Evolutionary conservation across 805 yeast species (phyloP).

Genomic region (Lipomyces yamanashiensis): DNA sequence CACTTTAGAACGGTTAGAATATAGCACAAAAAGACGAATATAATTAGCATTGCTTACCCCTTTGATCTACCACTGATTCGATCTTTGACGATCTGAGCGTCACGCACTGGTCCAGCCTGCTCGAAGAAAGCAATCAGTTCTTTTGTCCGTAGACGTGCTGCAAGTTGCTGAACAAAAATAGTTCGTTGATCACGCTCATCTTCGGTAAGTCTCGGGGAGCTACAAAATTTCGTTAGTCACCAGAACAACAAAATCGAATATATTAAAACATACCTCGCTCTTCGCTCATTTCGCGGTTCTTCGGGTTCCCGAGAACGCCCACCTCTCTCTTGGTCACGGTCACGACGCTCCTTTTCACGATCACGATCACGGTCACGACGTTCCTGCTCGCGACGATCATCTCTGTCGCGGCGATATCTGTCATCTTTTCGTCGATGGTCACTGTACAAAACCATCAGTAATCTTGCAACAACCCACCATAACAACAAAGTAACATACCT

Average conservation of each 20-base stretch:
- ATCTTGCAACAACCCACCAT: background rate
- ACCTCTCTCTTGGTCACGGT: constrained; percentile 1
- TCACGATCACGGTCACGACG: constrained; percentile 8
- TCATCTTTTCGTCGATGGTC: constrained; percentile 4
- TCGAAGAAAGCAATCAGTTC: constrained; percentile 45
- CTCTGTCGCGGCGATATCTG: background rate
- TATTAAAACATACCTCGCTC: background rate
- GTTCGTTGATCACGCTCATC: constrained; percentile 45
- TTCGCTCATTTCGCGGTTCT: background rate
- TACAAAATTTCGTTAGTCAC: background rate
- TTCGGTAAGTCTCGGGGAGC: constrained; percentile 37
- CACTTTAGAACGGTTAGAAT: constrained; percentile 24
- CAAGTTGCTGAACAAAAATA: constrained; percentile 46
- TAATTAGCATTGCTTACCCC: constrained; percentile 37
- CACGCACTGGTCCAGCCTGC: constrained; percentile 44
- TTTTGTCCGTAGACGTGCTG: constrained; percentile 42
- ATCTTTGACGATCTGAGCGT: constrained; percentile 46
- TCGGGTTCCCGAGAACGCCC: constrained; percentile 7
- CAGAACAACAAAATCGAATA: background rate
- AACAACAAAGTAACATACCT: background rate
- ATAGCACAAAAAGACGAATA: background rate
- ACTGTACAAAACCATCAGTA: background rate
- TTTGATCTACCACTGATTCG: constrained; percentile 43
- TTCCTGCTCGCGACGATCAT: background rate
- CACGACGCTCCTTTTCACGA: background rate